phyloP scores from a whole-genome alignment of 441 rosid genomes.

The Capsella rubella region DNA sequence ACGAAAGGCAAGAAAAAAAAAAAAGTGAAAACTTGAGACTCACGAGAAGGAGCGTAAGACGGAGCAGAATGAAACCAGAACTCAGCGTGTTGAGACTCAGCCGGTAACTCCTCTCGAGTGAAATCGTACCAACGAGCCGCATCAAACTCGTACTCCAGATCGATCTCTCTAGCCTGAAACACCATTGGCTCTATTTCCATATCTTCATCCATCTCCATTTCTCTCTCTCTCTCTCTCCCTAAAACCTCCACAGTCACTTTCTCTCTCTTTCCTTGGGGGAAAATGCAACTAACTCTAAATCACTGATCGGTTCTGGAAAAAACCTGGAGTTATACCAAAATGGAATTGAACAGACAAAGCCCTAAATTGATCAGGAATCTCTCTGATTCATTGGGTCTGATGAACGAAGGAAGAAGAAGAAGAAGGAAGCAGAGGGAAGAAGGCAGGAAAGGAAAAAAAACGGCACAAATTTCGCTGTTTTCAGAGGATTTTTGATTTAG shows the following conservation, averaged over 20 bases:
- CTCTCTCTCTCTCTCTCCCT: conserved; percentile 47
- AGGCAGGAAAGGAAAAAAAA: conserved; percentile 34
- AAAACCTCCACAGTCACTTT: conserved; percentile 24
- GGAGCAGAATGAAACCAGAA: conserved; percentile 76
- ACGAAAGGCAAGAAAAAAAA: neutral
- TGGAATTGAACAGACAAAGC: conserved; percentile 43
- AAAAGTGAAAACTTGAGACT: conserved; percentile 36
- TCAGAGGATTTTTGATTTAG: conserved; percentile 37
- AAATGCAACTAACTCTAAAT: conserved; percentile 26
- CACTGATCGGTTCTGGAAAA: conserved; percentile 40
- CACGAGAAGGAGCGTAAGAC: conserved; percentile 86
- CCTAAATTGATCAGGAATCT: conserved; percentile 48
- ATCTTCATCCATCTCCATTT: conserved; percentile 58
- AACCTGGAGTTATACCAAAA: too few relatives aligned
- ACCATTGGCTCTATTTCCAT: conserved; percentile 63
- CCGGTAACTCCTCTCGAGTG: conserved; percentile 63
- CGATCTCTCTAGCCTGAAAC: conserved; percentile 72
- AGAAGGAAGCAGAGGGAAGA: neutral
- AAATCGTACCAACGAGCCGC: conserved; percentile 87
- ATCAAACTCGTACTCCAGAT: conserved; percentile 87
- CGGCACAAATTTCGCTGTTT: conserved; percentile 52
- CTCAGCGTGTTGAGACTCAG: conserved; percentile 74
- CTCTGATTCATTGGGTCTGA: conserved; percentile 41
- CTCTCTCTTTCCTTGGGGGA: conserved; percentile 32
- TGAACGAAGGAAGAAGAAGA: conserved; percentile 10